Evolutionary conservation across 2,329 filamentous ascomycete species (phyloP).

Genomic region (Phyllosticta citrichinensis): DNA sequence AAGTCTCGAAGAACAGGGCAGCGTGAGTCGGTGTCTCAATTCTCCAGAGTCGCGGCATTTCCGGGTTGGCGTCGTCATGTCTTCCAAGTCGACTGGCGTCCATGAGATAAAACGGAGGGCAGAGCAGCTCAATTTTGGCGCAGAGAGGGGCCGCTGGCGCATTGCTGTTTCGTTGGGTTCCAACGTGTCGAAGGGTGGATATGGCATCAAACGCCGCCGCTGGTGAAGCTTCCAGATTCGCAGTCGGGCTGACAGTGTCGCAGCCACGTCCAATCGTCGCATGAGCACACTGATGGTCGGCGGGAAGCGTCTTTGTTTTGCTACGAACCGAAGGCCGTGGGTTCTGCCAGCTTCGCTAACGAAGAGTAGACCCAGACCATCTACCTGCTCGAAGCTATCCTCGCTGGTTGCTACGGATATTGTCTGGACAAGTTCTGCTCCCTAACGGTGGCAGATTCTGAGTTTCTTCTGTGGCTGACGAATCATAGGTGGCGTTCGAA

Average conservation of each 20-base stretch:
- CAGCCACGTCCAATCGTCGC: constrained; percentile 11
- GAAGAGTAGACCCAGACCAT: constrained; percentile 10
- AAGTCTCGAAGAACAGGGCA: neutral
- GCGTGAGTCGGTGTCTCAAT: neutral
- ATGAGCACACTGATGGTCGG: constrained; percentile 29
- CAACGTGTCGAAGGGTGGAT: neutral
- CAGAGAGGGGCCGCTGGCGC: too few species aligned
- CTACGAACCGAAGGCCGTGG: constrained; percentile 65
- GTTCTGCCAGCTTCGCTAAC: neutral
- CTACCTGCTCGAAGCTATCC: constrained; percentile 32
- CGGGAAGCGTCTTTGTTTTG: constrained; percentile 46
- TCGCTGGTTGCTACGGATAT: constrained; percentile 53
- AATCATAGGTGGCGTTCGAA: constrained; percentile 9
- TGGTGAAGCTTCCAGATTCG: neutral
- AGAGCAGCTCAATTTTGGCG: too few species aligned
- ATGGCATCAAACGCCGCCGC: neutral
- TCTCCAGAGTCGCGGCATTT: neutral
- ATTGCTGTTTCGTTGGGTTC: neutral
- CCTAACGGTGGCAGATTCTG: constrained; percentile 30
- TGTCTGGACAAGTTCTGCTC: constrained; percentile 59
- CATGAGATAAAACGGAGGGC: neutral
- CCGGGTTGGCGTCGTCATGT: neutral
- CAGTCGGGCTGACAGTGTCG: neutral
- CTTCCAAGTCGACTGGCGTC: too few species aligned
- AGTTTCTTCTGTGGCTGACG: constrained; percentile 9